Conservation (phyloP, 371 early-diverging fungal genomes). For the Apophysomyces elegans region DNA sequence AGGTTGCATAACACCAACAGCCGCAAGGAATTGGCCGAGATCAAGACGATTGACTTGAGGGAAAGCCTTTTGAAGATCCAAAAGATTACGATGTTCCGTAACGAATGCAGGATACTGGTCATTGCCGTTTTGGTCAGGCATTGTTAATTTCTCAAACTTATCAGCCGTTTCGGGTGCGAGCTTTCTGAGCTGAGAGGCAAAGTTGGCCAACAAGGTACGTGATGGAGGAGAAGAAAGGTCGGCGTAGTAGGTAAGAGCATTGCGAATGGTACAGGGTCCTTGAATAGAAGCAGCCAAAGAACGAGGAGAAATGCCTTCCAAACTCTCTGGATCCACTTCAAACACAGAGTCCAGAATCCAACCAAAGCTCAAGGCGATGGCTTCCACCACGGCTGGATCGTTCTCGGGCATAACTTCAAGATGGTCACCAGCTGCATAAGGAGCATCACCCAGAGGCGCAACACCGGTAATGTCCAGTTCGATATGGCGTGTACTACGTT, state of each 20-base stretch:
- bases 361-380: conserved; percentile 36
- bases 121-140: conserved; percentile 22
- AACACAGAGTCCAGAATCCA: conserved; percentile 44
- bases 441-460: conserved; percentile 14
- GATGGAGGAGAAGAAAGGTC: conserved; percentile 39
- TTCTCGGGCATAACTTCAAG: conserved; percentile 46
- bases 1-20: conserved; percentile 35
- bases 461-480: conserved; percentile 27
- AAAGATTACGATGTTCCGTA: conserved; percentile 32
- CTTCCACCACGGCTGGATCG: conserved; percentile 27
- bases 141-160: conserved; percentile 14
- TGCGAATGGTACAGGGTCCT: conserved; percentile 41
- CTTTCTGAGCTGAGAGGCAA: conserved; percentile 31
- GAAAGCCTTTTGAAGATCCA: conserved; percentile 35
- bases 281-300: conserved; percentile 38
- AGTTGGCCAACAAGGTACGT: conserved; percentile 23
- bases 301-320: conserved; percentile 29
- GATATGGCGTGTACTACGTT: conserved; percentile 42
- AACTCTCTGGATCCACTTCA: conserved; percentile 24
- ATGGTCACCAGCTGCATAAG: conserved; percentile 48
- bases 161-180: conserved; percentile 23
- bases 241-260: conserved; percentile 41
- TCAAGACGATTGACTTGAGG: conserved; percentile 26
- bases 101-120: conserved; percentile 32
- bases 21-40: conserved; percentile 33